Base-by-base conservation (phyloP, 2,329 filamentous ascomycete species). In the Clarireedia homoeocarpa region DNA sequence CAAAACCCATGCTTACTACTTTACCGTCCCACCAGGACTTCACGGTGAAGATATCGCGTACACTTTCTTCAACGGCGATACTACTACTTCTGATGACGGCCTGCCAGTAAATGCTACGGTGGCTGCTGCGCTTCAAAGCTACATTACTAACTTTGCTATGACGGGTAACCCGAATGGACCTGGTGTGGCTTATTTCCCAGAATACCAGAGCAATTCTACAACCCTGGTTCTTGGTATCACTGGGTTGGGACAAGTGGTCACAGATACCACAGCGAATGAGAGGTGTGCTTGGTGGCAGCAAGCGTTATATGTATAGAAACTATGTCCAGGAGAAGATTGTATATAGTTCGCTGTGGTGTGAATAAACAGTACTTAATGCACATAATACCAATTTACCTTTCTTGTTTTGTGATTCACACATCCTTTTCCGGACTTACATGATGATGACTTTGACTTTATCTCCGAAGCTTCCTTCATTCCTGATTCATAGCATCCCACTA, bases 21-120 rank as follows among this genome's bases (percentile, higher is more conserved):
- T 82, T 63, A 70, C 73, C 23, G 72, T 80, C 1, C 75, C 75
- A 0, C 79, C 79, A 0, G 78, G 72, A 6, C 69, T 79, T 38
- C 81, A 84, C 63, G 78, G 74, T 17, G 66, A 73, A 51, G 81
- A 83, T 60, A 61, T 80, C 4, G 58, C 71, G 0, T 82, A 79
- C 61, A 79, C 77, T 0, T 82, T 76, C 67, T 83, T 74, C 68
- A 73, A 75, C 44, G 71, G 70, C 20, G 63, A 64, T 39, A 66
- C 63, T 3, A 55, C 60, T 2, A 60, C 62, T 4, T n/a, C 49
- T 6, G 51, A 61, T 15, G 58, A 69, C 39, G 63, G 63, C 17
- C 10, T 57, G 5, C 45, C 60, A 7, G 66, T 72, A 23, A 63
- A 72, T 46, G 58, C 59, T 0, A 62, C 61, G 0, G 54, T 74